Evolutionary conservation across 2,329 filamentous ascomycete species (phyloP), one percentile per base, ranked within the genome.

Genomic region (Botrytis fragariae): DNA sequence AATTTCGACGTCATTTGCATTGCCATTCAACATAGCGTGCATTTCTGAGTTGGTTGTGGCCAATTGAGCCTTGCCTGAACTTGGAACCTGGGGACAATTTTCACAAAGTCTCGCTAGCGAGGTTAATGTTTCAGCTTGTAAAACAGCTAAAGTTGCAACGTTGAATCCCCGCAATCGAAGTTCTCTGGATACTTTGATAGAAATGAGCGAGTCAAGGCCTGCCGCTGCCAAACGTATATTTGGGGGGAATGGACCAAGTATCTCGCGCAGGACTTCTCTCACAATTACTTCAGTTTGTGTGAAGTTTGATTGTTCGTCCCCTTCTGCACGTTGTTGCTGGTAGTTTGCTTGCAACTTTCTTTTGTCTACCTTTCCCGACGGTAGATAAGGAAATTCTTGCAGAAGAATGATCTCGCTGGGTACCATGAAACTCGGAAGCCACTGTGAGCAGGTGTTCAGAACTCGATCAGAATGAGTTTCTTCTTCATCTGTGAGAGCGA

Each of bases 371-470:
- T 98, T 98, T 0, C 95, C 95, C 0, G 94, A 97, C 3, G 94
- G 86, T 32, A 97, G 84, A 70, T 91, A 89, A 0, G 94, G 94
- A 72, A 97, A 90, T 14, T 86, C 84, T 0, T 85, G 77, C 75
- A 92, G 83, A 1, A 92, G 79, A 0, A 93, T 81, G 37, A 97
- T 83, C 74, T 97, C 92, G 6, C 88, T 87, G 0, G 95, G 95
- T 1, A 97, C 83, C 95, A 97, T 97, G 79, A 91, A 96, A 6
- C 86, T 85, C 0, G 94, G 93, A 1, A 98, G 85, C 93, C 94
- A 97, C 69, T 86, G 85, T 69, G 85, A 86, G 81, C 93, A 97
- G 7, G 85, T 87, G 25, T 85, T 79, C 45, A 88, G 79, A 18
- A 97, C 83, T 42, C 81, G 80, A 48, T 80, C 81, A 29, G 82